Base-by-base conservation (phyloP, 768 basidiomycete species). In the Tricholoma bakamatsutake region DNA sequence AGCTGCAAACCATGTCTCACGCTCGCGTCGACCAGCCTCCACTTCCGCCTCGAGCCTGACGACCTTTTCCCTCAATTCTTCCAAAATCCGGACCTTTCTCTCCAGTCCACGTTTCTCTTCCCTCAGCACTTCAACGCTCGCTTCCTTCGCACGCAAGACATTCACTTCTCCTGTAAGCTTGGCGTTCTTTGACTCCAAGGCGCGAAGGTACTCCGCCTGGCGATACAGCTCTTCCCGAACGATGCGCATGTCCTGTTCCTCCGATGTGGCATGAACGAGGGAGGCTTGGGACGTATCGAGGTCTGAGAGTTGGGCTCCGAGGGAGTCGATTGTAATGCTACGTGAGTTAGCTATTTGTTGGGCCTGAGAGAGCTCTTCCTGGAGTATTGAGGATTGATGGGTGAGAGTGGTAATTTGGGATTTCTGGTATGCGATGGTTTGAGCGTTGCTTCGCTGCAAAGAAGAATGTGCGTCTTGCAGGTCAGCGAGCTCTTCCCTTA, bases 211-310 rank as follows among this genome's bases (percentile, higher is more conserved):
- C 1, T 72, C 67, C 0, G 84, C 79, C 59, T 89, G 88, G 1
- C 83, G 80, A 45, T 82, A 78, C 2, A 92, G 72, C 56, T 91
- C 88, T 10, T 85, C 84, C 6, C 83, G 73, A 1, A 92, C 77
- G 12, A 91, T 70, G 0, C 63, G 67, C 83, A 85, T 86, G 53
- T 77, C 79, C 56, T 82, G 80, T 33, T 53, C 39, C 15, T 43
- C 52, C 37, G 80, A 80, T 24, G 83, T 70, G 11, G 61, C 62
- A n/a, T 47, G 57, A 33, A 59, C 53, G 12, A 59, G 52, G 7
- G 71, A 65, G 31, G 73, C 72, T 13, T 74, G 70, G 4, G 66
- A 64, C 5, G 64, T 58, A 27, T 65, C 70, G 4, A 76, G 73
- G 8, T 78, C 78, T 50, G 83, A 80, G 17, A 81, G 64, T 43